Conservation (phyloP, 768 basidiomycete genomes). For the Trametes cinnabarina region DNA sequence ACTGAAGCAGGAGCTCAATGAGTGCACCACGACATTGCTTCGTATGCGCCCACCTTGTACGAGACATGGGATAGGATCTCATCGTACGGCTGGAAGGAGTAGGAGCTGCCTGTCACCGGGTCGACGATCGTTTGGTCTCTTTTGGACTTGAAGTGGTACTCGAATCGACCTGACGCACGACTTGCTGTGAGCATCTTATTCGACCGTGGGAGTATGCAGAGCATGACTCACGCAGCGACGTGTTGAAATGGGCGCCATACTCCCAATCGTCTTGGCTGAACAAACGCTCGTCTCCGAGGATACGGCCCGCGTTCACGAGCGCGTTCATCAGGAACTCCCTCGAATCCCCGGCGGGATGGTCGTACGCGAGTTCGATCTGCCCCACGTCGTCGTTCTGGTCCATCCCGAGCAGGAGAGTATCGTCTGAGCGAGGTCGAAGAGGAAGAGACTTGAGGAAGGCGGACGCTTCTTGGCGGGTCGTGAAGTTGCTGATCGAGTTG, state of each 20-base stretch:
- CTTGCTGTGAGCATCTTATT: background rate
- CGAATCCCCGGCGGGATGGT: conserved; percentile 73
- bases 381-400: conserved; percentile 74
- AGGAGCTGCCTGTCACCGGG: background rate
- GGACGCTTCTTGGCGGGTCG: conserved; percentile 54
- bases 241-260: conserved; percentile 61
- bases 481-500: conserved; percentile 89
- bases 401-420: conserved; percentile 84
- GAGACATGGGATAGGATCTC: background rate
- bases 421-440: conserved; percentile 66
- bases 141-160: background rate
- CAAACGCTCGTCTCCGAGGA: conserved; percentile 62
- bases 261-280: conserved; percentile 73
- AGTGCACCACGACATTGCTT: background rate
- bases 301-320: conserved; percentile 61
- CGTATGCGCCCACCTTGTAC: background rate
- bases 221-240: conserved; percentile 42
- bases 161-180: background rate
- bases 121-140: background rate
- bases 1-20: background rate
- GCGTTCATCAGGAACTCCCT: conserved; percentile 84
- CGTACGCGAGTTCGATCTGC: conserved; percentile 80
- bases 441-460: conserved; percentile 78
- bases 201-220: no score
- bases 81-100: background rate